Percentiles rank a stretch among this genome's conserved stretches.
Evolutionary conservation across 257 asterid genomes (phyloP).

Genomic region (Phtheirospermum japonicum): DNA sequence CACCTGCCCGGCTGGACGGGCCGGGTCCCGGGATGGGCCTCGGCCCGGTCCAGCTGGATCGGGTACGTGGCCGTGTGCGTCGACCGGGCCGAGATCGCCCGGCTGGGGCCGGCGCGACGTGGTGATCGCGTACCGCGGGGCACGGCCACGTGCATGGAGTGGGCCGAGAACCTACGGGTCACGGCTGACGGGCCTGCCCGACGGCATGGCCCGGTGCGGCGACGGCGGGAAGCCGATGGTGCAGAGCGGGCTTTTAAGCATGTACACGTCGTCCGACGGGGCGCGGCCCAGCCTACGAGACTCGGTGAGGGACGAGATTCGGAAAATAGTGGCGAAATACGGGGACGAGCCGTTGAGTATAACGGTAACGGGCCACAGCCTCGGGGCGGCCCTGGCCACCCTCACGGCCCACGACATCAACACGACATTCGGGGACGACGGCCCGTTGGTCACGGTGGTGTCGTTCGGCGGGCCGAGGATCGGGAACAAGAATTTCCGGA

Average conservation of each 20-base stretch:
- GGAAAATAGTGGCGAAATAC: conserved; percentile 37
- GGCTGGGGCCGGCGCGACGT: conserved; percentile 84
- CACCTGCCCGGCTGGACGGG: conserved; percentile 55
- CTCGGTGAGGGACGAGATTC: conserved; percentile 42
- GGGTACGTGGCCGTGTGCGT: conserved; percentile 89
- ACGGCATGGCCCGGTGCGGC: conserved; percentile 55
- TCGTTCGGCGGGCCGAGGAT: conserved; percentile 93
- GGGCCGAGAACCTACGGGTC: conserved; percentile 84
- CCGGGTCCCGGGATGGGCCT: conserved; percentile 46
- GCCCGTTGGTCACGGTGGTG: conserved; percentile 79
- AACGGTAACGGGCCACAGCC: conserved; percentile 91
- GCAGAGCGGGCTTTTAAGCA: conserved; percentile 72
- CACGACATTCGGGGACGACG: conserved; percentile 39
- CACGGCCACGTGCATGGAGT: conserved; percentile 77
- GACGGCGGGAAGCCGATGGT: conserved; percentile 48
- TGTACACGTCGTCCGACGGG: conserved; percentile 54
- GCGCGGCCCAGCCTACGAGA: conserved; percentile 43
- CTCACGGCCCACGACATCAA: conserved; percentile 79
- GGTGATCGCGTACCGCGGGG: conserved; percentile 85
- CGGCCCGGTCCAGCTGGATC: conserved; percentile 71
- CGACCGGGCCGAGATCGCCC: conserved; percentile 51
- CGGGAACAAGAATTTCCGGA: conserved; percentile 60
- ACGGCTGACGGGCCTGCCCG: conserved; percentile 44
- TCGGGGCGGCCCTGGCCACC: conserved; percentile 88
- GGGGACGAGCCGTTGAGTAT: conserved; percentile 70